A percentile compares a stretch with the other conserved stretches of the same genome.
Evolutionary conservation across 192 early-diverging fungal species (phyloP).

Genomic region (Coemansia sp.): DNA sequence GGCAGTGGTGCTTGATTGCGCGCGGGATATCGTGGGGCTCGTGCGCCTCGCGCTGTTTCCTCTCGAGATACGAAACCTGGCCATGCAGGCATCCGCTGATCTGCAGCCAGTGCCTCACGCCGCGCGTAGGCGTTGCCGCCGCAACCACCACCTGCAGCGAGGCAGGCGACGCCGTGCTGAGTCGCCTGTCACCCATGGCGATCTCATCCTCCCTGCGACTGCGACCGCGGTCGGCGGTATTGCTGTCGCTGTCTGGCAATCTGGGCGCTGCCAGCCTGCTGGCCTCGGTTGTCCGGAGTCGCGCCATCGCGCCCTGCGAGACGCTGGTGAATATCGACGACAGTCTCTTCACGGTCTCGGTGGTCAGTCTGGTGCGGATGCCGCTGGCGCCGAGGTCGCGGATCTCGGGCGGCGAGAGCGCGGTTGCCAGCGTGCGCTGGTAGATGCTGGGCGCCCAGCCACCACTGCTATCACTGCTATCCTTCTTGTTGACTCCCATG

Average conservation of each 20-base stretch:
- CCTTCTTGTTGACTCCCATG: neutral
- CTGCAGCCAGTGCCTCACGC: slow-evolving; percentile 25
- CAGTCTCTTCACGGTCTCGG: neutral
- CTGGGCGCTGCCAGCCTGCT: neutral
- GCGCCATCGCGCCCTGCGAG: neutral
- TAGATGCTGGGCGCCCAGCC: neutral
- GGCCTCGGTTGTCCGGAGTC: neutral
- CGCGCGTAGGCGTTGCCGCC: slow-evolving; percentile 35
- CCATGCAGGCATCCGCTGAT: slow-evolving; percentile 28
- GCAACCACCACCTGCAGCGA: slow-evolving; percentile 28
- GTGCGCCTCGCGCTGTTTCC: neutral
- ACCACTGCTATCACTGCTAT: neutral
- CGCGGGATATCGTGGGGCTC: neutral
- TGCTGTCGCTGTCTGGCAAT: neutral
- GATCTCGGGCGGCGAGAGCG: neutral
- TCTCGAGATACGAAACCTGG: neutral
- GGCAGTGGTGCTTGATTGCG: slow-evolving; percentile 29
- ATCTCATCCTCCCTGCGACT: neutral
- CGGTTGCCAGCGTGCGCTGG: neutral
- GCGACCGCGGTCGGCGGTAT: neutral
- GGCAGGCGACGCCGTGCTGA: slow-evolving; percentile 4
- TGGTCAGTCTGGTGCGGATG: neutral
- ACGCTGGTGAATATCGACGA: neutral
- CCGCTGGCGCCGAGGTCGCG: neutral
- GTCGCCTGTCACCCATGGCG: neutral